phyloP scores from a whole-genome alignment of 257 asterid species.

The Nemophila menziesii region DNA sequence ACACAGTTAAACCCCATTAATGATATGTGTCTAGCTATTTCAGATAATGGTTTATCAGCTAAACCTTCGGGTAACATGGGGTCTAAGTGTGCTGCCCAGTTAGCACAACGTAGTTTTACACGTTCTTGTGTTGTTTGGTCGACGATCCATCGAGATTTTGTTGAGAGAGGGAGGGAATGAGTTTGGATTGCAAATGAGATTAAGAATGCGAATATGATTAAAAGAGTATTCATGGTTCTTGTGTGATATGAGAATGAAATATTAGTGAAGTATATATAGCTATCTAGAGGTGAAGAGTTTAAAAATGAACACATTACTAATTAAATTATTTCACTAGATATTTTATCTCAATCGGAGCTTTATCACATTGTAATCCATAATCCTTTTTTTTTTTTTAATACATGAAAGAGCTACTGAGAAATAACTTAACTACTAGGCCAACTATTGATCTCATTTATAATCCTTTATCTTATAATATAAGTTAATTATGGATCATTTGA shows the following conservation, averaged over 20 bases:
- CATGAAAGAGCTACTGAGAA: no score
- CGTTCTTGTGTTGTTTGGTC: slow-evolving; percentile 29
- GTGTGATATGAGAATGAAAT: neutral
- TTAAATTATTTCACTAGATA: no score
- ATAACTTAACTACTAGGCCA: no score
- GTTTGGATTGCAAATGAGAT: neutral
- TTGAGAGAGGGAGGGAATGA: slow-evolving; percentile 37
- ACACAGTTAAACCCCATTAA: slow-evolving; percentile 62
- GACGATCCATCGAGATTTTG: slow-evolving; percentile 44
- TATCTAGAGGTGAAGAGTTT: no score
- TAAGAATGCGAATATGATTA: neutral
- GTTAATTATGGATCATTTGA: no score
- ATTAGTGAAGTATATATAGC: no score
- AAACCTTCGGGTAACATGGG: slow-evolving; percentile 63
- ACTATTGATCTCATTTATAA: no score
- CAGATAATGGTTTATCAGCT: slow-evolving; percentile 20
- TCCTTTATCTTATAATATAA: no score
- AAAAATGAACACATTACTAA: no score
- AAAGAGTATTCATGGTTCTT: neutral
- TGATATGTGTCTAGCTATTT: slow-evolving; percentile 15
- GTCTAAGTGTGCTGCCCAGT: slow-evolving; percentile 52
- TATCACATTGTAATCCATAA: no score
- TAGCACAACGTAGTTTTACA: slow-evolving; percentile 42
- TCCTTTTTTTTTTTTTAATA: no score
- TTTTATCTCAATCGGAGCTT: no score